These are phyloP conservation scores for Crotalaria pallida DNA, from an alignment of 306 rosid genomes.

Conservation along the genomic window DNA sequence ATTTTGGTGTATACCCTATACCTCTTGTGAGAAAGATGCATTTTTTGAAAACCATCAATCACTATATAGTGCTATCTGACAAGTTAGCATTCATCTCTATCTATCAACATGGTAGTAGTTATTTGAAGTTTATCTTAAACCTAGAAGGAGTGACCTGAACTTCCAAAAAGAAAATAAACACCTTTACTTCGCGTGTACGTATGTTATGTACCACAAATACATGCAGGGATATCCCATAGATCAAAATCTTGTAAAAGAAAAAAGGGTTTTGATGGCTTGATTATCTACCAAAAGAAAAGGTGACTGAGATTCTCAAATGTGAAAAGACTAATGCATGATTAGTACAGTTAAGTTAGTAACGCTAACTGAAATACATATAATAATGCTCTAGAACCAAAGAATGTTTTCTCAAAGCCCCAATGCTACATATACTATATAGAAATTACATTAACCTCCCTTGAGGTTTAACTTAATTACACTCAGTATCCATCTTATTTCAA, in stretches of 20 bases:
- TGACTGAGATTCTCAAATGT: neutral
- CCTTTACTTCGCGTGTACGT: neutral
- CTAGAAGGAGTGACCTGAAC: neutral
- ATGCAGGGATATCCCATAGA: neutral
- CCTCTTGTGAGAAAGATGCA: neutral
- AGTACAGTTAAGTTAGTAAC: neutral
- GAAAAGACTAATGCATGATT: neutral
- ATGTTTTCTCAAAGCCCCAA: slow-evolving; percentile 1
- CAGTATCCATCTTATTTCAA: too few species aligned
- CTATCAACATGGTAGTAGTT: neutral
- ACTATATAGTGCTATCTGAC: neutral
- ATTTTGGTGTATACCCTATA: neutral
- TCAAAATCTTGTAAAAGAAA: neutral
- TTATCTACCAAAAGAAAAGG: neutral
- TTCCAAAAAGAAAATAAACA: neutral
- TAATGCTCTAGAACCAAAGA: neutral
- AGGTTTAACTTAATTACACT: too few species aligned
- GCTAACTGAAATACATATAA: neutral
- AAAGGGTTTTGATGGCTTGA: neutral
- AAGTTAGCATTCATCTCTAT: neutral
- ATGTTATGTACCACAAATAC: neutral
- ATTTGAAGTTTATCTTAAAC: neutral
- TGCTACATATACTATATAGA: neutral
- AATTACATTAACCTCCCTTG: too few species aligned
- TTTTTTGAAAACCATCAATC: neutral